These are phyloP conservation scores for Hymenoscyphus scutula DNA, from an alignment of 2,329 filamentous ascomycete genomes.

Conservation along the genomic window DNA sequence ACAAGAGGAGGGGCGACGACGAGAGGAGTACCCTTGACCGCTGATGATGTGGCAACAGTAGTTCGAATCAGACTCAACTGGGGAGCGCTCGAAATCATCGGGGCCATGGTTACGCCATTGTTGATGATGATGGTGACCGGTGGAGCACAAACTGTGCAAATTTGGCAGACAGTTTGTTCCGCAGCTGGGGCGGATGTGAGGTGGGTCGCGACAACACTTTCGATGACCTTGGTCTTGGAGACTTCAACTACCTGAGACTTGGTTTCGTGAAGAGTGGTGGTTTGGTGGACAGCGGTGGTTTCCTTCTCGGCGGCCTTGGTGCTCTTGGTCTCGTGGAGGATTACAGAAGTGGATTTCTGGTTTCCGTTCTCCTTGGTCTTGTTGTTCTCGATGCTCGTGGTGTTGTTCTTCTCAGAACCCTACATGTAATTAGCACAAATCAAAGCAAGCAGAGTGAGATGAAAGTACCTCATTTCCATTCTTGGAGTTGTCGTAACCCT, in stretches of 20 bases:
- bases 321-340: not conserved
- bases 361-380: not conserved
- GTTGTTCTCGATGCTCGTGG: too few species aligned
- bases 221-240: too few species aligned
- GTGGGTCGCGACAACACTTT: not conserved
- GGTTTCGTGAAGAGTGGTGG: not conserved
- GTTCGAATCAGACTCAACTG: too few species aligned
- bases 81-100: not conserved
- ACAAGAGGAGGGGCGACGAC: not conserved
- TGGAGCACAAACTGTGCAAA: not conserved
- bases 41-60: not conserved
- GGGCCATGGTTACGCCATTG: not conserved
- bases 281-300: not conserved
- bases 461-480: not conserved
- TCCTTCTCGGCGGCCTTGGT: not conserved
- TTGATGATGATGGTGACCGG: not conserved
- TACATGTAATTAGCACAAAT: too few species aligned
- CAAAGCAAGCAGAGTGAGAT: too few species aligned
- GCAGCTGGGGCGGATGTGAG: not conserved
- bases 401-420: too few species aligned
- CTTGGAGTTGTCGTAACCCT: not conserved
- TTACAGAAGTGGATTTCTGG: too few species aligned
- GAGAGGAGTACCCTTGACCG: not conserved
- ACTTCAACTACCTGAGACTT: too few species aligned
- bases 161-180: not conserved